Conservation (phyloP, 768 basidiomycete genomes). For the Termitomyces eurrhizus region DNA sequence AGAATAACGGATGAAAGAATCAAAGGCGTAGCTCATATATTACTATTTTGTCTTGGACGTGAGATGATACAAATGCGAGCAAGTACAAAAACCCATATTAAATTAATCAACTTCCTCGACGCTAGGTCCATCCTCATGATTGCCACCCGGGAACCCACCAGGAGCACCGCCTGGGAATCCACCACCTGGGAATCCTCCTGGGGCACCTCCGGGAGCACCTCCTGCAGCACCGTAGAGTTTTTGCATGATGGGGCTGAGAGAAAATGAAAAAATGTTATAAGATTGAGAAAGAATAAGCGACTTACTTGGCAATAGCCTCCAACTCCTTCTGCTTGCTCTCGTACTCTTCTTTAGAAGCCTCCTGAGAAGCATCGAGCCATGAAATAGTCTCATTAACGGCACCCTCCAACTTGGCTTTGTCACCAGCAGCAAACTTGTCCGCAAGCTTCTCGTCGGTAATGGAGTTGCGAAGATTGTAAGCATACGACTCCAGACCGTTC, state of each 20-base stretch:
- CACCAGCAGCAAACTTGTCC: slow-evolving; percentile 80
- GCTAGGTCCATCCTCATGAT: slow-evolving; percentile 75
- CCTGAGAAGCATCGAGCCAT: slow-evolving; percentile 85
- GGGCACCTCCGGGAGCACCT: slow-evolving; percentile 60
- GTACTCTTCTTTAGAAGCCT: slow-evolving; percentile 93
- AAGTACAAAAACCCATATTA: background rate
- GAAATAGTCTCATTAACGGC: slow-evolving; percentile 80
- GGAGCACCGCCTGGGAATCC: slow-evolving; percentile 47
- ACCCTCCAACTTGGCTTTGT: slow-evolving; percentile 80
- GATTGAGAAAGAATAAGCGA: background rate
- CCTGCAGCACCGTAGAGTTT: slow-evolving; percentile 76
- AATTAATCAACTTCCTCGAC: slow-evolving; percentile 75
- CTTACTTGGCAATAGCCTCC: slow-evolving; percentile 69
- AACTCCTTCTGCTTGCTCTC: slow-evolving; percentile 92
- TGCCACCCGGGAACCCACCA: slow-evolving; percentile 63
- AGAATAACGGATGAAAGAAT: too few species aligned
- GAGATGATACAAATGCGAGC: background rate
- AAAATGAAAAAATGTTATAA: slow-evolving; percentile 2
- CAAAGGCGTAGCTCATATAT: background rate
- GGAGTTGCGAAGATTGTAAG: slow-evolving; percentile 94
- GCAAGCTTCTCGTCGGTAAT: slow-evolving; percentile 81
- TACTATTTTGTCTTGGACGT: background rate
- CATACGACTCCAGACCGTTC: slow-evolving; percentile 91
- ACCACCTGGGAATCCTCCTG: slow-evolving; percentile 54
- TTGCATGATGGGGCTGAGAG: slow-evolving; percentile 51